Evolutionary conservation across 2,329 filamentous ascomycete genomes (phyloP), one percentile per base, ranked within the genome.

Genomic region (Aspergillus sp.): DNA sequence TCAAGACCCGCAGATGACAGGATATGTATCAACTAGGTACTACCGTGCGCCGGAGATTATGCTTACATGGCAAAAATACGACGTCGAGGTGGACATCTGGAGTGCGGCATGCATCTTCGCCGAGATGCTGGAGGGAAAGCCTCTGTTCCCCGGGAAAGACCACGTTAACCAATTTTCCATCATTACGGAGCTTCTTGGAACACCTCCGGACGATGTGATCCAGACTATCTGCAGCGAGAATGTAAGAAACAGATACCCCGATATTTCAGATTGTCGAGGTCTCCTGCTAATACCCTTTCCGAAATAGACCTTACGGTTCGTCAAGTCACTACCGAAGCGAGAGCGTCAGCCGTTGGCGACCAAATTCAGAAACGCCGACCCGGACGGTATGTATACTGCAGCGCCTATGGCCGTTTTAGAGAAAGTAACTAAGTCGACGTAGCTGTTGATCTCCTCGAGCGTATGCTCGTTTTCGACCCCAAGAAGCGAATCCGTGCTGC

Each of bases 21-120:
- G 95, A 67, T 99, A 99, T 73, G 95, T 99, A 60, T 98, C 95
- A 48, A 99, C 95, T 61, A 85, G 95, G 82, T 99, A 99, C 83
- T 99, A 99, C 83, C 88, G 95, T 71, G 95, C 95, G 8, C 95
- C 95, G 17, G 95, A 99, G 78, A 99, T 99, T 74, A 99, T 99
- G 95, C 91, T 99, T 73, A 98, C 95, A 64, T 99, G 95, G 95
- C 95, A 99, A 82, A 99, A 99, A 81, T 99, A 99, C 79, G 95
- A 99, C 68, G 88, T 98, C 48, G 95, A 98, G 80, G 95, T 99
- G 58, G 95, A 99, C 75, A 96, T 99, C 73, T 99, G 95, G 95
- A 98, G 95, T 74, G 93, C 93, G 17, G 95, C 95, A 60, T 99
- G 95, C 79, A 99, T 99, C 73, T 98, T 99, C 69, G 95, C 95